Evolutionary conservation across 768 basidiomycete genomes (phyloP).

Genomic region (Auricularia sp.): DNA sequence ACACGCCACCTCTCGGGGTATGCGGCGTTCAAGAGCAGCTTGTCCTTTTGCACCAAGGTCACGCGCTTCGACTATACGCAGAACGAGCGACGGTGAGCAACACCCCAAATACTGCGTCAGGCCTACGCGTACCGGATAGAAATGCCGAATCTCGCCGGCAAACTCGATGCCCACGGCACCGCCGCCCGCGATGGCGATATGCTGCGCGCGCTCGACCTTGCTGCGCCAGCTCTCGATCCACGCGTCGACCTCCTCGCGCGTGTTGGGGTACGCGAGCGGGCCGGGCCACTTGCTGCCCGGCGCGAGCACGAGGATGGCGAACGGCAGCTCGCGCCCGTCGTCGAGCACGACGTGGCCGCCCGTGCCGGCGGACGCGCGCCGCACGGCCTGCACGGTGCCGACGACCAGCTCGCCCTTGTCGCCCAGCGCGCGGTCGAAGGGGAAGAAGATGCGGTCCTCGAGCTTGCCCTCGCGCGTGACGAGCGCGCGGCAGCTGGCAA

Average conservation of each 20-base stretch:
- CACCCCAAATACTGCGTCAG: too few species aligned
- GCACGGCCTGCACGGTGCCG: conserved; percentile 24
- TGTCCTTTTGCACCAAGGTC: conserved; percentile 47
- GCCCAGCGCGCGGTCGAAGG: conserved; percentile 40
- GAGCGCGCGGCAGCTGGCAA: conserved; percentile 36
- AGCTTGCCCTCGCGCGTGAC: conserved; percentile 35
- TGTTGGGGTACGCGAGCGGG: conserved; percentile 34
- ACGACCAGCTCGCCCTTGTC: conserved; percentile 33
- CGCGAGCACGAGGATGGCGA: conserved; percentile 48
- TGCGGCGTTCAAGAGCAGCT: conserved; percentile 3
- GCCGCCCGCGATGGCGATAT: conserved; percentile 45
- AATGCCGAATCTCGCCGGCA: conserved; percentile 36
- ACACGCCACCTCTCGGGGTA: conserved; percentile 12
- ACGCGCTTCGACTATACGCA: conserved; percentile 33
- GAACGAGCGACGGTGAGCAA: too few species aligned
- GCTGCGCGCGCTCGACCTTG: conserved; percentile 21
- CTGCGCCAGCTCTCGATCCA: conserved; percentile 25
- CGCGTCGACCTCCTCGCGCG: conserved; percentile 15
- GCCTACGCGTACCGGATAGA: conserved; percentile 26
- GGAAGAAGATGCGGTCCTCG: conserved; percentile 38
- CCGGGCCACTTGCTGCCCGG: conserved; percentile 49
- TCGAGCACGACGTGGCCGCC: conserved; percentile 44
- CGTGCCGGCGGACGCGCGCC: conserved; percentile 12
- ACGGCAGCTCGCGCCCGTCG: conserved; percentile 39
- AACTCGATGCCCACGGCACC: conserved; percentile 45